These are phyloP conservation scores for Erysimum cheiri DNA, from an alignment of 441 rosid species.

Conservation along the genomic window DNA sequence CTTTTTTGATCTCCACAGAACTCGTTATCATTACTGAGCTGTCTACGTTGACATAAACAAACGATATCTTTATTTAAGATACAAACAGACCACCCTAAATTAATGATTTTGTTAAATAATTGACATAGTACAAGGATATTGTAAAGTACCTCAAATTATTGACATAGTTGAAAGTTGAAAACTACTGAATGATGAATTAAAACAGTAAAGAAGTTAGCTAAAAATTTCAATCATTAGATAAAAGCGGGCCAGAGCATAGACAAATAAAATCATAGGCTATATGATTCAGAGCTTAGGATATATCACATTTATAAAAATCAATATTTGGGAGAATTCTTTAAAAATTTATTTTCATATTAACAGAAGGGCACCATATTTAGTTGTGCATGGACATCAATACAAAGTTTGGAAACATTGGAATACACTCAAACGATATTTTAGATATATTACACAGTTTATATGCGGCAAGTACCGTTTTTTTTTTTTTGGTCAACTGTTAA, in stretches of 20 bases:
- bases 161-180: neutral
- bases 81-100: neutral
- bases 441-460: too few species aligned
- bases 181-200: neutral
- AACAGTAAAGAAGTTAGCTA: neutral
- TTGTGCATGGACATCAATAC: too few species aligned
- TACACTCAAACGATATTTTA: too few species aligned
- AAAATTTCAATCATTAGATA: neutral
- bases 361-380: too few species aligned
- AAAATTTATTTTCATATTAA: too few species aligned
- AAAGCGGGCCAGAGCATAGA: neutral
- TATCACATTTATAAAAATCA: neutral
- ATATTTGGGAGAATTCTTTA: too few species aligned
- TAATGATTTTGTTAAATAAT: neutral
- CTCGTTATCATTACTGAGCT: too few species aligned
- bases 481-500: too few species aligned
- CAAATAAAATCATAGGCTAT: neutral
- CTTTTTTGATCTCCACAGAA: neutral
- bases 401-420: too few species aligned
- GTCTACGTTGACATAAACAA: neutral
- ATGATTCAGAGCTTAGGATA: too few species aligned
- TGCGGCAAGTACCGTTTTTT: too few species aligned
- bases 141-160: neutral
- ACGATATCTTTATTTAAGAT: neutral
- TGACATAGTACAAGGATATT: neutral